Conservation (phyloP, 2,329 filamentous ascomycete genomes). For the Neofusicoccum umdonicola region DNA sequence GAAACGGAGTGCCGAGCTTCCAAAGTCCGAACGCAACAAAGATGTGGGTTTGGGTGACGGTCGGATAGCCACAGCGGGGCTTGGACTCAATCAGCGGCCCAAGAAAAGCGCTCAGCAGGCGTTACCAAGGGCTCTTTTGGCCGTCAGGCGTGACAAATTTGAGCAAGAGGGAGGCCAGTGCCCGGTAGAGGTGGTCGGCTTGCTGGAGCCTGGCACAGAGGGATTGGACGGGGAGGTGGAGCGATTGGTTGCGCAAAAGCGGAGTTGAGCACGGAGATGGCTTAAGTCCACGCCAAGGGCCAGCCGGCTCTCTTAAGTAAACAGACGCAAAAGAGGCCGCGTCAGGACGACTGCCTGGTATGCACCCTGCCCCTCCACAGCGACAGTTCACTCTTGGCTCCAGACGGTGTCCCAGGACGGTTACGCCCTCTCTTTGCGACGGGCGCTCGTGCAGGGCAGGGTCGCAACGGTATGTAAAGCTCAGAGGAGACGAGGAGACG, state of each 20-base stretch:
- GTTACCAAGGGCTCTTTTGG: not conserved
- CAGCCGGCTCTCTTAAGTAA: not conserved
- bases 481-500: not conserved
- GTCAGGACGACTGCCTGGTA: constrained; percentile 3
- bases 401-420: constrained; percentile 1
- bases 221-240: not conserved
- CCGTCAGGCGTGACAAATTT: not conserved
- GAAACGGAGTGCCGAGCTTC: not conserved
- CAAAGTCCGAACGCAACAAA: constrained; percentile 6
- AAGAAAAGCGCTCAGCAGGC: not conserved
- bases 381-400: not conserved
- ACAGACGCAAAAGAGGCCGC: not conserved
- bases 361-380: not conserved
- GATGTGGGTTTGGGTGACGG: not conserved
- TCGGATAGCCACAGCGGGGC: not conserved
- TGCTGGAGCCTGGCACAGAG: not conserved
- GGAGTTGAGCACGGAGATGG: constrained; percentile 11
- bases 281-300: constrained; percentile 7
- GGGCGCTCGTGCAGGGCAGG: not conserved
- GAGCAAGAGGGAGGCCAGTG: not conserved
- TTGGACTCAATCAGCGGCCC: not conserved
- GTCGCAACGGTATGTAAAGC: not conserved
- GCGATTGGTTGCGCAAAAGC: constrained; percentile 6
- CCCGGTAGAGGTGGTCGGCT: not conserved
- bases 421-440: not conserved